A percentile compares a stretch with the other conserved stretches of the same genome.
Conservation (phyloP, 352 stramenopile species). For the Achlya hypogyna region DNA sequence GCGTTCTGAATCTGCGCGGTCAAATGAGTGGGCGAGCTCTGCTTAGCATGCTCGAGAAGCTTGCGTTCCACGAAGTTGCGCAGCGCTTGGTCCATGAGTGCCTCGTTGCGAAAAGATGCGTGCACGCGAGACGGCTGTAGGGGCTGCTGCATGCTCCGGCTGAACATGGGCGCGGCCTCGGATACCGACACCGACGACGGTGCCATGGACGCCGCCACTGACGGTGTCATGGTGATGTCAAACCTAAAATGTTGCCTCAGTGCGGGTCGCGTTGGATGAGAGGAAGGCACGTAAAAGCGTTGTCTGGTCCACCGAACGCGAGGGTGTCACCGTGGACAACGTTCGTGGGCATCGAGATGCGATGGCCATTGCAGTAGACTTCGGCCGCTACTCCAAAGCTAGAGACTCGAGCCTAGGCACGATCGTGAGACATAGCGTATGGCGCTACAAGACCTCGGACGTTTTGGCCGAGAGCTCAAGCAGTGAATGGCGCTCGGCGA, state of each 20-base stretch:
- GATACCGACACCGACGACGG: constrained; percentile 17
- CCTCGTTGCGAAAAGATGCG: constrained; percentile 23
- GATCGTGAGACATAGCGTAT: background rate
- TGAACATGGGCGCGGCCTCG: background rate
- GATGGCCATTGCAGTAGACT: background rate
- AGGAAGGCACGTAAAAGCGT: constrained; percentile 33
- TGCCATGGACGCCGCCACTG: constrained; percentile 13
- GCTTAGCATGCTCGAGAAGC: constrained; percentile 21
- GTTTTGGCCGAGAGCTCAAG: background rate
- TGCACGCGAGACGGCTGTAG: constrained; percentile 20
- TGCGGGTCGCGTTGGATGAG: background rate
- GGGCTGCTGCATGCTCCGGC: constrained; percentile 21
- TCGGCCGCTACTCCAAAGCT: background rate
- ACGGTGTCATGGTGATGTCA: constrained; percentile 11
- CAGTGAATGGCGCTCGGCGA: background rate
- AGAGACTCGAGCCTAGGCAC: background rate
- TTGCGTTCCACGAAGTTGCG: constrained; percentile 63
- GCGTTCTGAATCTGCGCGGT: constrained; percentile 33
- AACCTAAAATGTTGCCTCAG: background rate
- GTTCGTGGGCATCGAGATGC: background rate
- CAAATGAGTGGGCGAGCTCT: background rate
- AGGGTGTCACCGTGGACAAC: constrained; percentile 56
- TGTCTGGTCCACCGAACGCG: constrained; percentile 35
- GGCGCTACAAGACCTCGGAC: background rate
- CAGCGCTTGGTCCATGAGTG: constrained; percentile 43